These are phyloP conservation scores for Chamaecyparis obtusa DNA, from an alignment of 75 land plant genomes.

Conservation along the genomic window DNA sequence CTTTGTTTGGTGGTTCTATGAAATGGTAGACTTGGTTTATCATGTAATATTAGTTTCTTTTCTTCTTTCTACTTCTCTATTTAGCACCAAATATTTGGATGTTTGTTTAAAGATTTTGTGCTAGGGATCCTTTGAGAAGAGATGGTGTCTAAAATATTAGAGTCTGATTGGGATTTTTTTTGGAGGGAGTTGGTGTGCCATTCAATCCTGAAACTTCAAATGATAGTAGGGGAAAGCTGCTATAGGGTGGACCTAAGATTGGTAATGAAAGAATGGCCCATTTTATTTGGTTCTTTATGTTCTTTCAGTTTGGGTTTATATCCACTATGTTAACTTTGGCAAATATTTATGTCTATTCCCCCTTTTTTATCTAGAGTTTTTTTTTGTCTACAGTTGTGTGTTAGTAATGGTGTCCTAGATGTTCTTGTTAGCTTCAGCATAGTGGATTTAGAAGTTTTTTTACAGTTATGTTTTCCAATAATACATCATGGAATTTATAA, in stretches of 20 bases:
- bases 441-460: background rate
- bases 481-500: background rate
- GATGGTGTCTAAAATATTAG: constrained; percentile 38
- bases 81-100: background rate
- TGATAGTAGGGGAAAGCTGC: no score
- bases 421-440: background rate
- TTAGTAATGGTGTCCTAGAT: background rate
- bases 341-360: background rate
- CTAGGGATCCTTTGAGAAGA: constrained; percentile 21
- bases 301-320: no score
- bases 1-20: background rate
- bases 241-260: no score
- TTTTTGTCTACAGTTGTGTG: background rate
- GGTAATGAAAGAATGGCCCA: no score
- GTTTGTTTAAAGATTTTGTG: background rate
- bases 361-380: background rate
- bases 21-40: no score
- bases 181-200: no score
- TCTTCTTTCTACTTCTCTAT: no score
- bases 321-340: no score
- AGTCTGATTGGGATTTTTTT: constrained; percentile 40
- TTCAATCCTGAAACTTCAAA: no score
- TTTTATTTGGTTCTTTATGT: no score
- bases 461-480: background rate
- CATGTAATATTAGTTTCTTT: no score